Percentiles rank a stretch among this genome's conserved stretches.
phyloP scores from a whole-genome alignment of 1,284 basidiomycete species.

The Inonotus hispidus region DNA sequence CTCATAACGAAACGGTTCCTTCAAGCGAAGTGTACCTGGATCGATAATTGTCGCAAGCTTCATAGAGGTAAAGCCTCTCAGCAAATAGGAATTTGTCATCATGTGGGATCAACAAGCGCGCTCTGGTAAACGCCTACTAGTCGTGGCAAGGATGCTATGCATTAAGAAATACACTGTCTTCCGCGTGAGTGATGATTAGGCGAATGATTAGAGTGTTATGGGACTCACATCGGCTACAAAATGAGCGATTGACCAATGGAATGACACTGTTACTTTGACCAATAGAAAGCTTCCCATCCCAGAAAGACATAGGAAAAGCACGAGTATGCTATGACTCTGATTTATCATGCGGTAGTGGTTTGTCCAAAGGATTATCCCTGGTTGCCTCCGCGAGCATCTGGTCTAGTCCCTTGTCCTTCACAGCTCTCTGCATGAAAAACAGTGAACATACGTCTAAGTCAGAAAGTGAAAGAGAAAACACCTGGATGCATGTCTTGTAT shows the following conservation, averaged over 20 bases:
- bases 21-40: conserved; percentile 8
- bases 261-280: no score
- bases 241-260: no score
- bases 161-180: no score
- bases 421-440: conserved; percentile 56
- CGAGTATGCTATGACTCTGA: no score
- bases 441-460: background rate
- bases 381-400: conserved; percentile 75
- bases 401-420: conserved; percentile 74
- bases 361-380: conserved; percentile 71
- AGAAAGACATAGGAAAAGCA: no score
- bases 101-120: conserved; percentile 3
- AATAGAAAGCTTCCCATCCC: no score
- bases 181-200: no score
- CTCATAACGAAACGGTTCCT: conserved; percentile 15
- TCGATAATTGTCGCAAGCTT: background rate
- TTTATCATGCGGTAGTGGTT: conserved; percentile 33
- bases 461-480: conserved; percentile 22
- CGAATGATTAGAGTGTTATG: no score
- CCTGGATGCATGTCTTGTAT: conserved; percentile 79
- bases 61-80: conserved; percentile 12
- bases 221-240: no score
- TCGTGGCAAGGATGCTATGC: no score
- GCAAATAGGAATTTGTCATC: conserved; percentile 18
- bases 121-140: no score